Base-by-base conservation (phyloP, 331 rosid genomes). In the Dryas integrifolia region DNA sequence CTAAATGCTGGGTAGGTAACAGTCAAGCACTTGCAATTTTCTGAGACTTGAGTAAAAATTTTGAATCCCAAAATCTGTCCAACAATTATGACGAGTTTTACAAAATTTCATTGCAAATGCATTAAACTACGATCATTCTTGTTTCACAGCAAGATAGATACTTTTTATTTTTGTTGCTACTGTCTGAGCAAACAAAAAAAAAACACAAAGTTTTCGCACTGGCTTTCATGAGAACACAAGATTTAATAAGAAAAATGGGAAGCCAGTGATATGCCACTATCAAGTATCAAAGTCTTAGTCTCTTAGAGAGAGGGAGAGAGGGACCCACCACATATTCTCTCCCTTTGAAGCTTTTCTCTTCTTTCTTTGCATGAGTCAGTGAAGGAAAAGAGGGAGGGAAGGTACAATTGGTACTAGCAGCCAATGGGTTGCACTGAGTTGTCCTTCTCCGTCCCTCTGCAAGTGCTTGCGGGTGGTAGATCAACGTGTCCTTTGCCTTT, bases 231-330 rank as follows among this genome's bases (percentile, higher is more conserved):
- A 30, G 35, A 30, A 30, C 6, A 52, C 58, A n/a, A 52, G 15
- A 15, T n/a, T 52, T 5, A 15, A 52, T 52, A 15, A 16, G 13
- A 7, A 14, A 50, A 76, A 80, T 75, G 86, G 90, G 79, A 82
- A 82, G 74, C 87, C 68, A 82, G 81, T 56, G 88, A 81, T 77
- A 85, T 83, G 91, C 74, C 84, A 82, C 78, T 73, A 85, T 85
- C 68, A 85, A 70, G 67, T 72, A 85, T 85, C 65, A 85, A 70
- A 70, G 77, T 69, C 70, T 69, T 70, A 18, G 21, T 18, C 21
- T 18, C 21, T 18, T 18, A 53, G 24, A 16, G 7, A 4, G 39
- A 6, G 35, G 46, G 52, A 9, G 13, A 39, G 35, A 60, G 13
- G 46, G 14, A 21, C 35, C 35, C 35, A 30, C 35, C 35, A 30